phyloP scores from a whole-genome alignment of 371 early-diverging fungal species.

The Mortierella sp. region DNA sequence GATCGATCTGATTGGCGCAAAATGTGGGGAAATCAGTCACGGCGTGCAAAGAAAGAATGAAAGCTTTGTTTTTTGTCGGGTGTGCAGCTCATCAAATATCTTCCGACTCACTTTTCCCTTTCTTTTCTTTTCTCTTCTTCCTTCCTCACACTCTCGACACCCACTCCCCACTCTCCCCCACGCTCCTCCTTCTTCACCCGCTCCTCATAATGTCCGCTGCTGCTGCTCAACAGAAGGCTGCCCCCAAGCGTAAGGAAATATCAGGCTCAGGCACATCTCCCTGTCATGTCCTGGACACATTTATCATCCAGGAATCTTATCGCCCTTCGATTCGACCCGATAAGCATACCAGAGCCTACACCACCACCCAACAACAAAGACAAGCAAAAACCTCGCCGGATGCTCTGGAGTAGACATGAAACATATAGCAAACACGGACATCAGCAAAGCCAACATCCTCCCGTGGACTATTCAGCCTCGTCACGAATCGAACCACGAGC shows the following conservation, averaged over 20 bases:
- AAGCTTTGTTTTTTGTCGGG: background rate
- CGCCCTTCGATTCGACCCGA: background rate
- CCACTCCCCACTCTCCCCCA: background rate
- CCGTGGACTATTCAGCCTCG: too few species aligned
- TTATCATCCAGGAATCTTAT: conserved; percentile 3
- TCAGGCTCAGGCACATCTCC: background rate
- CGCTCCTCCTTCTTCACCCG: background rate
- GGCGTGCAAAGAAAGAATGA: background rate
- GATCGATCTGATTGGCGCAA: conserved; percentile 19
- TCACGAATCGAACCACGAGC: too few species aligned
- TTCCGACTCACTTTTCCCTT: conserved; percentile 5
- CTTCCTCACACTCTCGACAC: background rate
- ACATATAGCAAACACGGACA: too few species aligned
- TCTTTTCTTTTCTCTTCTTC: conserved; percentile 10
- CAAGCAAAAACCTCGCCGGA: too few species aligned
- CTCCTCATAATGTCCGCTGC: conserved; percentile 33
- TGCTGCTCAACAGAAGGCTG: conserved; percentile 37
- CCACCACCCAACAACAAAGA: too few species aligned
- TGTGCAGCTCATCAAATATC: background rate
- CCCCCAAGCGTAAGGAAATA: conserved; percentile 32
- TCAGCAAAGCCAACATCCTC: too few species aligned
- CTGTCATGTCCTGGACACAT: background rate
- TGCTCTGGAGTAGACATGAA: too few species aligned
- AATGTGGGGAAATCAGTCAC: conserved; percentile 36
- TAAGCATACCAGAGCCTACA: background rate